Base-by-base conservation (phyloP, 352 stramenopile species). In the Phytopythium aichiense region DNA sequence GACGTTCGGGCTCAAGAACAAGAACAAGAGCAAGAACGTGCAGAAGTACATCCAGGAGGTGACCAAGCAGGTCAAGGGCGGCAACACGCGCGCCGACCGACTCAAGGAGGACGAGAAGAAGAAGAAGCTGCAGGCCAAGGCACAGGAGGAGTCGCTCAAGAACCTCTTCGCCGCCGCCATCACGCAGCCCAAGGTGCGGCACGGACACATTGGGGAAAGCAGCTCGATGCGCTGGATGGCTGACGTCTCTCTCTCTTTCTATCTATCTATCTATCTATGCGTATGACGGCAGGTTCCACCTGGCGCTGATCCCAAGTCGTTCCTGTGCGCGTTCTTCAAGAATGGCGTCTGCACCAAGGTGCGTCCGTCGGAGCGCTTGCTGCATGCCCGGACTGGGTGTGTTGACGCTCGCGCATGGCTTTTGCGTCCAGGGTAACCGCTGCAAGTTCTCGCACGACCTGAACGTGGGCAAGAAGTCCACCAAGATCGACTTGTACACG, bases 1-100 rank as follows among this genome's bases (percentile, higher is more conserved):
- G 79, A 99, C 97, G 18, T 99, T 99, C 67, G 98, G 98, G 30
- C 81, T 99, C 28, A 99, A 99, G 80, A 99, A 99, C 84, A 99
- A 99, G 74, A 99, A 99, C 76, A 99, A 99, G 81, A 95, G 78
- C 69, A 98, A 97, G 65, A 97, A 97, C 66, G 94, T 98, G 55
- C 93, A 98, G 70, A 88, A 95, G 70, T 96, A 94, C 74, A 91
- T 98, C 55, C 76, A 94, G 72, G 79, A 94, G 58, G 88, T 96
- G 49, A 89, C 87, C 45, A 96, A 96, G 64, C 87, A 96, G 69
- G 87, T 94, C 55, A 95, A 93, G 72, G 87, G 87, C 52, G 76
- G 40, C 58, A 94, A 84, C 58, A 84, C 85, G 56, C 81, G 84
- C 60, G 82, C 84, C 58, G 81, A 95, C 54, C 81, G 87, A 46